These are phyloP conservation scores for Brettanomyces bruxellensis DNA, from an alignment of 805 yeast species.

Conservation along the genomic window DNA sequence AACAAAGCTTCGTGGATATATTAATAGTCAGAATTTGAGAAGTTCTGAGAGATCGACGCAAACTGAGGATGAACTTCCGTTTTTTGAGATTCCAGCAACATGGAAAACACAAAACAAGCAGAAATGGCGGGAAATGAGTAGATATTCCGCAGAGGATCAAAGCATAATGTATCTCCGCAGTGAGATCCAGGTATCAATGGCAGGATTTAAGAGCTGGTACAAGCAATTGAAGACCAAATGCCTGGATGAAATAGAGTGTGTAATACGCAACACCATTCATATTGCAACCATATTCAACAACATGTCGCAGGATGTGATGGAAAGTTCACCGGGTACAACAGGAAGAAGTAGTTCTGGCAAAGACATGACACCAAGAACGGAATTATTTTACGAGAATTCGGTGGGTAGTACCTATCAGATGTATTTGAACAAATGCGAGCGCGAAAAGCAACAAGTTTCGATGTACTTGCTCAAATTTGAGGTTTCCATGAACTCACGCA, in stretches of 20 bases:
- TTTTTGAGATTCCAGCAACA: constrained; percentile 10
- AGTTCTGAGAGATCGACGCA: neutral
- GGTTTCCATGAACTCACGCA: constrained; percentile 5
- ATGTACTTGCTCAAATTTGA: constrained; percentile 11
- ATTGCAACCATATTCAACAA: neutral
- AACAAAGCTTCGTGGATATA: neutral
- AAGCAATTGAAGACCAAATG: neutral
- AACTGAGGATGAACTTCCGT: neutral
- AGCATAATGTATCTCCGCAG: constrained; percentile 10
- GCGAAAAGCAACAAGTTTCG: constrained; percentile 10
- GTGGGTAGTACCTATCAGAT: constrained; percentile 18
- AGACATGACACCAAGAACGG: constrained; percentile 15
- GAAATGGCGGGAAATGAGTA: constrained; percentile 14
- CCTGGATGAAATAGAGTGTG: neutral
- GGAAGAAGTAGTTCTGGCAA: neutral
- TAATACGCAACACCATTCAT: neutral
- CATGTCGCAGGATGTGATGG: neutral
- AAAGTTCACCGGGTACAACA: neutral
- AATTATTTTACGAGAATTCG: constrained; percentile 15
- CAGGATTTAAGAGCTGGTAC: neutral
- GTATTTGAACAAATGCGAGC: constrained; percentile 11
- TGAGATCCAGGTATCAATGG: constrained; percentile 6
- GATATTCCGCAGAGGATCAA: constrained; percentile 12
- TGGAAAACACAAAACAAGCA: constrained; percentile 16
- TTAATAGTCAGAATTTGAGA: neutral